Percentiles rank a stretch among this genome's conserved stretches.
Conservation (phyloP, 768 basidiomycete species). For the Mycena rosella region DNA sequence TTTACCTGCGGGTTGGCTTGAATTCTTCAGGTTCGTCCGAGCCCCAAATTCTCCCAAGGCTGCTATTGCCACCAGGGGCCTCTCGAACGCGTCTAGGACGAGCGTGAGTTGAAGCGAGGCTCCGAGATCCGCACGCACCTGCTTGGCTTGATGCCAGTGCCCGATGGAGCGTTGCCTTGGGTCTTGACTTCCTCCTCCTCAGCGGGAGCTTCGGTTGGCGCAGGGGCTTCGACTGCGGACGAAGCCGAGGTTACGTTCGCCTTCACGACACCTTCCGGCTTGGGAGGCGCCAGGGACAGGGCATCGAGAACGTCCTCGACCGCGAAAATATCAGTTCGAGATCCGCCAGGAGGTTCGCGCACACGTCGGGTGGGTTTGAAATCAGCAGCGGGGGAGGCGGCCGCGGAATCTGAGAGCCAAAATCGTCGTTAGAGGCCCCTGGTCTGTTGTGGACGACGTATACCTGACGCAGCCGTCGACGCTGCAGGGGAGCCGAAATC, state of each 20-base stretch:
- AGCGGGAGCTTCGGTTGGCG: too few species aligned
- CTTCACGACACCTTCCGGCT: conserved; percentile 22
- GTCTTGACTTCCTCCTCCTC: conserved; percentile 37
- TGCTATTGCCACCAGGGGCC: conserved; percentile 59
- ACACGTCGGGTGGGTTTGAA: conserved; percentile 72
- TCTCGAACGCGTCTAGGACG: conserved; percentile 58
- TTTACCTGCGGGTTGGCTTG: conserved; percentile 78
- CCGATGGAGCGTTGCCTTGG: conserved; percentile 27
- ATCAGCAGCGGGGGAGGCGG: conserved; percentile 45
- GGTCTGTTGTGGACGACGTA: conserved; percentile 2
- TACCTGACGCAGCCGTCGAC: conserved; percentile 17
- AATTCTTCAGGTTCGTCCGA: conserved; percentile 61
- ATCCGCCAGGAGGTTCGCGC: conserved; percentile 65
- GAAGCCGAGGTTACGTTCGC: neutral
- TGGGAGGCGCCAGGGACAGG: conserved; percentile 67
- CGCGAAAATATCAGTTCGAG: conserved; percentile 65
- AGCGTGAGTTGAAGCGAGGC: neutral
- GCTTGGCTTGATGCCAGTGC: conserved; percentile 56
- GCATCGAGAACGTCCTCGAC: conserved; percentile 66
- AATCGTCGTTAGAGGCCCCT: conserved; percentile 2
- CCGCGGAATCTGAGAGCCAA: conserved; percentile 25
- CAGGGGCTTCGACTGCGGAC: conserved; percentile 5
- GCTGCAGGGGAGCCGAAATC: conserved; percentile 31
- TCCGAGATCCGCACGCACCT: conserved; percentile 51
- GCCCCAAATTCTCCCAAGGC: conserved; percentile 63